These are phyloP conservation scores for Periconia sp. DNA, from an alignment of 2,329 filamentous ascomycete species.

Conservation along the genomic window DNA sequence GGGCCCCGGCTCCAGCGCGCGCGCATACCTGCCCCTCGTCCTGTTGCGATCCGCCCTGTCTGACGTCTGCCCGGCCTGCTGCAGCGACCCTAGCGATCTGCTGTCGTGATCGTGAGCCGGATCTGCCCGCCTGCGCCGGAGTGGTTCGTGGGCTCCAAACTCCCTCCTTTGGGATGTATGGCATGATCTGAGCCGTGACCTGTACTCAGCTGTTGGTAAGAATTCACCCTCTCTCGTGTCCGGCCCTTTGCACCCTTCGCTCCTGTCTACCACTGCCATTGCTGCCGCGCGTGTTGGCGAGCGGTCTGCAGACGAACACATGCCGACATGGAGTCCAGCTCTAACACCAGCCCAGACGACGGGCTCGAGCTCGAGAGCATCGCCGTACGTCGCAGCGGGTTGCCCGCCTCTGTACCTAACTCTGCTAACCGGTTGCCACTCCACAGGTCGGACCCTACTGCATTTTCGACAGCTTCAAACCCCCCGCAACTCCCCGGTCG, in stretches of 20 bases:
- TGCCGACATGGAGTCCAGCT: background rate
- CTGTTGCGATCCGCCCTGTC: background rate
- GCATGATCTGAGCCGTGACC: conserved; percentile 4
- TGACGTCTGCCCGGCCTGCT: background rate
- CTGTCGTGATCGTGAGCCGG: background rate
- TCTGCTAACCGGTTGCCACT: conserved; percentile 32
- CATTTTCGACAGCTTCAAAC: conserved; percentile 44
- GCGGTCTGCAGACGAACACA: background rate
- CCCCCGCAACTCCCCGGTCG: conserved; percentile 26
- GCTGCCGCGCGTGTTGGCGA: background rate
- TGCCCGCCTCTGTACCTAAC: conserved; percentile 6
- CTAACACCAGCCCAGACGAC: conserved; percentile 33
- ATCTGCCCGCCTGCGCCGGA: background rate
- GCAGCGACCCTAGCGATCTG: background rate
- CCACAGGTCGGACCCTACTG: conserved; percentile 47
- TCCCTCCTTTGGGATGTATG: conserved; percentile 4
- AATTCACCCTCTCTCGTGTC: background rate
- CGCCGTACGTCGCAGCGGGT: conserved; percentile 41
- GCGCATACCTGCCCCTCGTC: background rate
- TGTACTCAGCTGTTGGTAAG: conserved; percentile 1
- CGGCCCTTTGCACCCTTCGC: background rate
- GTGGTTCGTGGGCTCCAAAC: background rate
- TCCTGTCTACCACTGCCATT: background rate
- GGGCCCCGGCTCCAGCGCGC: background rate
- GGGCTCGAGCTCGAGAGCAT: conserved; percentile 45